These are phyloP conservation scores for Trifolium repens DNA, from an alignment of 306 rosid genomes.

Conservation along the genomic window DNA sequence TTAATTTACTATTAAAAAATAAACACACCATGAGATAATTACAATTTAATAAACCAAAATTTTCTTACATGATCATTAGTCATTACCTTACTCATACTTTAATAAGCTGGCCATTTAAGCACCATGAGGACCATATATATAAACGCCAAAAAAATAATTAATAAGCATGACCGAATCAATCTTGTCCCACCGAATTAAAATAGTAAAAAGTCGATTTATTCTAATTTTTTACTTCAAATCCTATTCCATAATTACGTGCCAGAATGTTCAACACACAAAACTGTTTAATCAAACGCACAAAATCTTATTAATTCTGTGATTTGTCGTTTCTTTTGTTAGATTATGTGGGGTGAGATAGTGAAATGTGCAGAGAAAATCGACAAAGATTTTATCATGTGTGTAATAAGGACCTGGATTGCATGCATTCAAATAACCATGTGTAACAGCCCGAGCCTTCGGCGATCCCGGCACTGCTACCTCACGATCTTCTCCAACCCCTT, in stretches of 20 bases:
- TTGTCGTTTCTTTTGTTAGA: constrained; percentile 69
- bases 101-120: constrained; percentile 52
- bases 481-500: no score
- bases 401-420: no score
- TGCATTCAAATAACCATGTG: no score
- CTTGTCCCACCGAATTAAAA: constrained; percentile 22
- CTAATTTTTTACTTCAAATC: constrained; percentile 35
- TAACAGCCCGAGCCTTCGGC: no score
- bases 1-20: not conserved
- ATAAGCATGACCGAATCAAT: constrained; percentile 48
- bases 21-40: constrained; percentile 10
- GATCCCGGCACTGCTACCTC: no score
- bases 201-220: constrained; percentile 1
- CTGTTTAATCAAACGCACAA: constrained; percentile 49
- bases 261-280: constrained; percentile 60
- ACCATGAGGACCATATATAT: constrained; percentile 28
- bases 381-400: not conserved
- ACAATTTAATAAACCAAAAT: constrained; percentile 37
- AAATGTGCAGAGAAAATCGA: constrained; percentile 1
- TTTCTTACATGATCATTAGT: constrained; percentile 44
- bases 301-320: constrained; percentile 65
- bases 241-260: constrained; percentile 61
- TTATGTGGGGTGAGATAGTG: not conserved
- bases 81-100: constrained; percentile 42
- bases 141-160: constrained; percentile 49